Percentiles rank a stretch among this genome's conserved stretches.
These are phyloP conservation scores for Cladosporium austrohemisphaericum DNA, from an alignment of 2,329 filamentous ascomycete species.

Conservation along the genomic window DNA sequence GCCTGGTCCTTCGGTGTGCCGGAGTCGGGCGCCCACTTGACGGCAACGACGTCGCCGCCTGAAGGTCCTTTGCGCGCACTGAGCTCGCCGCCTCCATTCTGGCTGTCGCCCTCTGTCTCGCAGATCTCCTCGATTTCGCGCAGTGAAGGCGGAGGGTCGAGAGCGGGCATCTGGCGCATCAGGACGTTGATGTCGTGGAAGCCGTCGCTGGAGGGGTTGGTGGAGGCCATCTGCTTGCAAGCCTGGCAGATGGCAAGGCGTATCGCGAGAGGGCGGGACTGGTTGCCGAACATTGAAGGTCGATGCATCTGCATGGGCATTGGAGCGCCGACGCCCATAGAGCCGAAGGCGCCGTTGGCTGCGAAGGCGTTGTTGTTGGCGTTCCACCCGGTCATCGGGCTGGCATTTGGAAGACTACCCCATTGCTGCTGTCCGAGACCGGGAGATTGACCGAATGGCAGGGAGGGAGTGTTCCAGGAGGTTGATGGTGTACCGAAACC, in stretches of 20 bases:
- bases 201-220: conserved; percentile 43
- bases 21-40: conserved; percentile 40
- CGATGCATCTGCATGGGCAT: conserved; percentile 43
- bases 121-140: conserved; percentile 77
- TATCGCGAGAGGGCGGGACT: conserved; percentile 59
- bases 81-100: conserved; percentile 91
- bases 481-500: conserved; percentile 30
- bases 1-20: conserved; percentile 28
- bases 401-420: conserved; percentile 36
- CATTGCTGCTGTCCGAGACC: conserved; percentile 36
- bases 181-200: conserved; percentile 67
- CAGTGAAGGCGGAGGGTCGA: conserved; percentile 54
- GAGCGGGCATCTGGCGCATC: conserved; percentile 59
- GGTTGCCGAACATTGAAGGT: conserved; percentile 19
- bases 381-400: conserved; percentile 20
- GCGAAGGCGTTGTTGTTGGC: conserved; percentile 39
- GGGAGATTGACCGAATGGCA: conserved; percentile 38
- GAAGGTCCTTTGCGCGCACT: conserved; percentile 49
- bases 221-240: conserved; percentile 60
- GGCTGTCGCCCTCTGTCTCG: conserved; percentile 80
- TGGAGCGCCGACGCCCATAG: conserved; percentile 36
- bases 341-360: conserved; percentile 47
- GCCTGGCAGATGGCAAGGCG: conserved; percentile 73
- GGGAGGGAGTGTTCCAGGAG: conserved; percentile 41
- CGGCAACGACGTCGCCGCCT: conserved; percentile 34